Conservation (phyloP, 202 grass and related monocot species). For the Hordeum pubiflorum region DNA sequence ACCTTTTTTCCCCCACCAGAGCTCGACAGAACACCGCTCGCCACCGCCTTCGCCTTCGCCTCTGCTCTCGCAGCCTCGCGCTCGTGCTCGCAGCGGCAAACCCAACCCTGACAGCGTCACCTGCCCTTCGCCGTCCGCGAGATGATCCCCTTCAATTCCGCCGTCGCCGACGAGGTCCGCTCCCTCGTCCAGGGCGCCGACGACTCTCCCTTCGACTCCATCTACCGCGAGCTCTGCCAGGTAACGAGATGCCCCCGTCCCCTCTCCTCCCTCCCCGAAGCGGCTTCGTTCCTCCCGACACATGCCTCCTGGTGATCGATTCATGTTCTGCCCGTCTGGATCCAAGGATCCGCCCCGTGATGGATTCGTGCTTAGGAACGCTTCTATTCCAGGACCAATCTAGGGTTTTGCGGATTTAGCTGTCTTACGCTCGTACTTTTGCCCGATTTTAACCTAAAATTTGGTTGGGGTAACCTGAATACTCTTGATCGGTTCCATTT, state of each 20-base stretch:
- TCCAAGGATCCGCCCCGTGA: background rate
- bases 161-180: conserved; percentile 58
- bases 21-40: background rate
- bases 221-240: conserved; percentile 70
- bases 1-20: background rate
- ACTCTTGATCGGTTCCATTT: background rate
- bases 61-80: background rate
- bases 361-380: background rate
- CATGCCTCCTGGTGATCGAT: background rate
- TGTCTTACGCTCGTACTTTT: background rate
- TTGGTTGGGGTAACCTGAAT: background rate
- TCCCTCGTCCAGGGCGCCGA: conserved; percentile 49
- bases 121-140: conserved; percentile 18
- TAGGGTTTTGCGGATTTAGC: conserved; percentile 10
- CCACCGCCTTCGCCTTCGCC: background rate
- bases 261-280: background rate
- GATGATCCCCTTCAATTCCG: conserved; percentile 55
- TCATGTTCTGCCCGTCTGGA: background rate
- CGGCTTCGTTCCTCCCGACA: background rate
- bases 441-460: background rate
- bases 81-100: conserved; percentile 1
- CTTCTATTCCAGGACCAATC: background rate
- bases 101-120: background rate
- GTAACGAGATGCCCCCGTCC: conserved; percentile 22
- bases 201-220: conserved; percentile 53